These are phyloP conservation scores for Fusarium acutatum DNA, from an alignment of 2,329 filamentous ascomycete genomes.

Conservation along the genomic window DNA sequence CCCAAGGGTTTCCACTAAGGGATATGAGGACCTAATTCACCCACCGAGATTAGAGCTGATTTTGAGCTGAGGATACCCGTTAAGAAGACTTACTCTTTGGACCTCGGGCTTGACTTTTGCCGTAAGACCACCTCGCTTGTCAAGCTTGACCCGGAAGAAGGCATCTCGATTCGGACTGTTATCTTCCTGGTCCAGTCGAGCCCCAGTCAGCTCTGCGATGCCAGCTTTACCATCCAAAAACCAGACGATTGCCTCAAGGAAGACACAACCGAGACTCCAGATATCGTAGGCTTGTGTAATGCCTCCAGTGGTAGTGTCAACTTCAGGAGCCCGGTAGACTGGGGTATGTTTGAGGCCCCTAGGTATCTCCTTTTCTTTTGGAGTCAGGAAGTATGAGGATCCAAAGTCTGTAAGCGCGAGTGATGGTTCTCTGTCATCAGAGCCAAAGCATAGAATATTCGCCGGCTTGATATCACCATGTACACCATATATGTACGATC, in stretches of 20 bases:
- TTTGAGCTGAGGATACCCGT: too few species aligned
- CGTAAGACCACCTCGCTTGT: rapidly evolving
- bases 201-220: rapidly evolving
- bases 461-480: not conserved
- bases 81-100: too few species aligned
- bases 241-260: not conserved
- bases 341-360: not conserved
- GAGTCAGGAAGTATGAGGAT: rapidly evolving
- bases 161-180: not conserved
- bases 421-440: rapidly evolving
- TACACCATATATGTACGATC: too few species aligned
- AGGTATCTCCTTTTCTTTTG: rapidly evolving
- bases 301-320: not conserved
- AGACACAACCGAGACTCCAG: not conserved
- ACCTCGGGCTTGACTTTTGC: not conserved
- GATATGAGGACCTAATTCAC: too few species aligned
- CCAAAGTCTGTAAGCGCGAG: not conserved
- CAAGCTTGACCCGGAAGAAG: not conserved
- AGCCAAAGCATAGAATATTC: not conserved
- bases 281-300: not conserved
- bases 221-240: rapidly evolving
- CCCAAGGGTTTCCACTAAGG: not conserved
- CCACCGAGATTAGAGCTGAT: too few species aligned
- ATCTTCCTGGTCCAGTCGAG: rapidly evolving
- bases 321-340: not conserved